These are phyloP conservation scores for Pistacia vera DNA, from an alignment of 345 rosid species.

Conservation along the genomic window DNA sequence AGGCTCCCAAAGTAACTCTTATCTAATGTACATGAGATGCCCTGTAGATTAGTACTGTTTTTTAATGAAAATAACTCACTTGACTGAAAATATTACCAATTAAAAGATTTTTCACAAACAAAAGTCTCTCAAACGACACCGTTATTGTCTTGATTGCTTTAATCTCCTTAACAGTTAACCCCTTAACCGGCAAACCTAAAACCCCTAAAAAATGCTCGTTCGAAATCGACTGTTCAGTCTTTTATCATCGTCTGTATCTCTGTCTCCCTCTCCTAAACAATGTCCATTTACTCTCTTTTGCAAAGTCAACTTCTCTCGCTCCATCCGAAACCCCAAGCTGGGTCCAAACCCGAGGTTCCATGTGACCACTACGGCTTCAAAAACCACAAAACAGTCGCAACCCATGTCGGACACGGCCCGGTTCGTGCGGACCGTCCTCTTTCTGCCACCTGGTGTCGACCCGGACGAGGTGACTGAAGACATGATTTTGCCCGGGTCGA, in stretches of 20 bases:
- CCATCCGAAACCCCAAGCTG: slow-evolving; percentile 4
- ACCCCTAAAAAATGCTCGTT: slow-evolving; percentile 13
- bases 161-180: not conserved
- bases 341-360: slow-evolving; percentile 4
- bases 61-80: no score
- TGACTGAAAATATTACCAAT: no score
- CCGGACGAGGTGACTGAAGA: slow-evolving; percentile 64
- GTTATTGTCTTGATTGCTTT: not conserved
- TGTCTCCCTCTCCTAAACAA: slow-evolving; percentile 1
- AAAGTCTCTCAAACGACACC: not conserved
- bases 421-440: slow-evolving; percentile 44
- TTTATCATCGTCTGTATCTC: not conserved
- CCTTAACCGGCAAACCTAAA: not conserved
- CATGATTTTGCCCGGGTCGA: slow-evolving; percentile 85
- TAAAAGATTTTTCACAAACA: no score
- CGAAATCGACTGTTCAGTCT: slow-evolving; percentile 25
- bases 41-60: no score
- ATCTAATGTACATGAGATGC: no score
- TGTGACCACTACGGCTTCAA: slow-evolving; percentile 31
- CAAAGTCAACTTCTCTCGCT: slow-evolving; percentile 15
- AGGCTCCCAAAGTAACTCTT: no score
- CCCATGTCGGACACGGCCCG: slow-evolving; percentile 40
- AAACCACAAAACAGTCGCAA: slow-evolving; percentile 41
- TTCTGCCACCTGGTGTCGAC: slow-evolving; percentile 85
- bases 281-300: not conserved